Conservation (phyloP, 352 stramenopile genomes). For the Detonula confervacea region DNA sequence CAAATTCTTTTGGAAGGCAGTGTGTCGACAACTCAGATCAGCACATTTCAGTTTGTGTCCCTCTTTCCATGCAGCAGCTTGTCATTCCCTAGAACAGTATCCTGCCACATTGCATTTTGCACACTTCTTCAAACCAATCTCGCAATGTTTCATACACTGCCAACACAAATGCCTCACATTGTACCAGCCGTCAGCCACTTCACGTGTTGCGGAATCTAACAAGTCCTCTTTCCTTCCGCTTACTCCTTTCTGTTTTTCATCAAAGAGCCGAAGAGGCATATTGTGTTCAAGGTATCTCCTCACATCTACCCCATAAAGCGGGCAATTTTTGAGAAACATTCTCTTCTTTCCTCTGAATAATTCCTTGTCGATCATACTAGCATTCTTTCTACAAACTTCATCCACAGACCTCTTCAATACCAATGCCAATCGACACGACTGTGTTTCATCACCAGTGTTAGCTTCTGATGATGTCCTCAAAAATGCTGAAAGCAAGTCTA, state of each 20-base stretch:
- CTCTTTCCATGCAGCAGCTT: slow-evolving; percentile 4
- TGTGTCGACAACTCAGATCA: not conserved
- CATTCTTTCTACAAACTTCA: not conserved
- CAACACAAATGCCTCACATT: not conserved
- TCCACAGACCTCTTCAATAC: not conserved
- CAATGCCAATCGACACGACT: no score
- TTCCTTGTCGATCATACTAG: not conserved
- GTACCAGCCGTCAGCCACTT: no score
- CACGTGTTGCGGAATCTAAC: no score
- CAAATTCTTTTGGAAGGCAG: not conserved
- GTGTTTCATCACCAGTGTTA: not conserved
- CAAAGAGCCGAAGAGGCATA: not conserved
- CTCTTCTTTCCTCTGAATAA: not conserved
- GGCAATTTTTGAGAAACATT: slow-evolving; percentile 11
- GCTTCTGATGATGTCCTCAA: not conserved
- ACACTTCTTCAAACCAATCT: not conserved
- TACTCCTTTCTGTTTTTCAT: not conserved
- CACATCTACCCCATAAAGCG: not conserved
- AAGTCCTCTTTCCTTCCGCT: not conserved
- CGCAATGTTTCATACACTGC: not conserved
- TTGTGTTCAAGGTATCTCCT: not conserved
- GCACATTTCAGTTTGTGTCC: not conserved
- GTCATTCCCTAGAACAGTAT: slow-evolving; percentile 2
- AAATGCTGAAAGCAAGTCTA: not conserved
- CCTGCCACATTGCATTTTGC: not conserved